Evolutionary conservation across 1,284 basidiomycete species (phyloP).

Genomic region (Clitocybe nebularis): DNA sequence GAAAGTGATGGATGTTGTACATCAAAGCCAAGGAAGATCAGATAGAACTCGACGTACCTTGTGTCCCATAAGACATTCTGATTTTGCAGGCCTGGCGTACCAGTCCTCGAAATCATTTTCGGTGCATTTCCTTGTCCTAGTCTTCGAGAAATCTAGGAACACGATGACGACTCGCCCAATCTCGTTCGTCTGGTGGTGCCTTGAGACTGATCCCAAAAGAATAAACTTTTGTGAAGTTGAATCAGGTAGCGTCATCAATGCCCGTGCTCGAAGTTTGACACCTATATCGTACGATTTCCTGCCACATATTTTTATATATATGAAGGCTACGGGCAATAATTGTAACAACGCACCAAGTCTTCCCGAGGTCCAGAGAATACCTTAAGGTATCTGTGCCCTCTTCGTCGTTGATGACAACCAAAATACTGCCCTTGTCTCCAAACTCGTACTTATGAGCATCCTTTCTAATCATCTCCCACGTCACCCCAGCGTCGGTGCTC

Average conservation of each 20-base stretch:
- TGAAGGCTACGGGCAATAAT: not conserved
- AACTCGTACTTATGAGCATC: constrained; percentile 95
- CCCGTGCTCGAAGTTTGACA: constrained; percentile 68
- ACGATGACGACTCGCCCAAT: constrained; percentile 71
- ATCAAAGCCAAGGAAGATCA: too few relatives aligned
- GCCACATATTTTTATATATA: not conserved
- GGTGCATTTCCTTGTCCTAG: constrained; percentile 68
- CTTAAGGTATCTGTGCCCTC: constrained; percentile 68
- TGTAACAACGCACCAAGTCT: constrained; percentile 65
- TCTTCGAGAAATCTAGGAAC: constrained; percentile 81
- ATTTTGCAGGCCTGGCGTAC: constrained; percentile 70
- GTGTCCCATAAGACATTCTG: constrained; percentile 92
- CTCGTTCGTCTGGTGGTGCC: constrained; percentile 52
- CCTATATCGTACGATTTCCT: constrained; percentile 76
- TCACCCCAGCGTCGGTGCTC: constrained; percentile 84
- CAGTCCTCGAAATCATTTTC: constrained; percentile 83
- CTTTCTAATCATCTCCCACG: constrained; percentile 76
- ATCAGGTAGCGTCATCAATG: constrained; percentile 84
- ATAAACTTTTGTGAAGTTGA: constrained; percentile 93
- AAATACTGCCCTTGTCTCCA: constrained; percentile 83
- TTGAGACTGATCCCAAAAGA: constrained; percentile 73
- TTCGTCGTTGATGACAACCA: constrained; percentile 88
- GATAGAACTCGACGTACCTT: constrained; percentile 61
- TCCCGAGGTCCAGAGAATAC: constrained; percentile 87
- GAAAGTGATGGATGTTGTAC: not conserved